These are phyloP conservation scores for Funneliformis mosseae DNA, from an alignment of 192 early-diverging fungal species.

Conservation along the genomic window DNA sequence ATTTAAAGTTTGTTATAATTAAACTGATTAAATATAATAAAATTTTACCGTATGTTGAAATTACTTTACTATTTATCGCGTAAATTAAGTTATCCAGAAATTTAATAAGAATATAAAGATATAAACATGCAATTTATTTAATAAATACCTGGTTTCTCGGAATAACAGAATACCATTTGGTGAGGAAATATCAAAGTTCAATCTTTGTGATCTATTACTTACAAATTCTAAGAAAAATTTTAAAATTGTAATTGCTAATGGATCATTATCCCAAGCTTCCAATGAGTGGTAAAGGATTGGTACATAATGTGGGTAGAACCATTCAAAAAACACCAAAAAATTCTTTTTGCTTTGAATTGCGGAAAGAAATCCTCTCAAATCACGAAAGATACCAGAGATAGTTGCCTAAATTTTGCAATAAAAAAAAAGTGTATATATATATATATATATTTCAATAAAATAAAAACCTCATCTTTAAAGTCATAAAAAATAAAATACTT, in stretches of 20 bases:
- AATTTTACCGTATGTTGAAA: conserved; percentile 27
- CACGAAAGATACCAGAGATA: conserved; percentile 67
- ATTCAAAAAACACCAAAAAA: conserved; percentile 78
- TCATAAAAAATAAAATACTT: conserved; percentile 34
- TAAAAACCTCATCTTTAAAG: background rate
- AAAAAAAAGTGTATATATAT: background rate
- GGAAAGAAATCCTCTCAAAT: conserved; percentile 75
- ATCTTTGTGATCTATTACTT: conserved; percentile 75
- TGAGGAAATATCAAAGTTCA: conserved; percentile 83
- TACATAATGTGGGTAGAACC: conserved; percentile 78
- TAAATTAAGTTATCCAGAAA: conserved; percentile 34
- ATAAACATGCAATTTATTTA: background rate
- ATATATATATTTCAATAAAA: background rate
- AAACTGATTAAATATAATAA: background rate
- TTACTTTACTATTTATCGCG: conserved; percentile 33
- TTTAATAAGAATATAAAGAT: background rate
- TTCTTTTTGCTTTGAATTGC: conserved; percentile 62
- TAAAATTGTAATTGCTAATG: conserved; percentile 70
- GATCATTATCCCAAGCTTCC: conserved; percentile 64
- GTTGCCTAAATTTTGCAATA: conserved; percentile 41
- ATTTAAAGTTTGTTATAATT: background rate
- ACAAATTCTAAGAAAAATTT: conserved; percentile 83
- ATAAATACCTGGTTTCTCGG: conserved; percentile 75
- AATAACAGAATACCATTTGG: conserved; percentile 90
- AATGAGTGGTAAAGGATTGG: conserved; percentile 66